phyloP scores from a whole-genome alignment of 495 filamentous ascomycete species.

The Aspergillus steynii region DNA sequence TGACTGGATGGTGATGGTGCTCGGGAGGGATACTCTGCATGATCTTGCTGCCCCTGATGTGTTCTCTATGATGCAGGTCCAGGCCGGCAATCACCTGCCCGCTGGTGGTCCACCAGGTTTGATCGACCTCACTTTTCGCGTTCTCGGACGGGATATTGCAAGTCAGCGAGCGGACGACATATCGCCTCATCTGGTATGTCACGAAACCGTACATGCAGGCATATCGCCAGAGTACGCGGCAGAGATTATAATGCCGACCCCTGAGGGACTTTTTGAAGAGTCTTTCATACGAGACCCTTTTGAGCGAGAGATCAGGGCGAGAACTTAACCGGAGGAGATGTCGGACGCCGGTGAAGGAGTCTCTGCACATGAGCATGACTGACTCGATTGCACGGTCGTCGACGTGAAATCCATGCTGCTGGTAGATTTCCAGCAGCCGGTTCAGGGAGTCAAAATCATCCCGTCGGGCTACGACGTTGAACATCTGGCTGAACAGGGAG shows the following conservation, averaged over 20 bases:
- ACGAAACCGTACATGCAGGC: slow-evolving; percentile 43
- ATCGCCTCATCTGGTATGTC: slow-evolving; percentile 35
- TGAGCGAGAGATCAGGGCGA: neutral
- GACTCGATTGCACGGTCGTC: slow-evolving; percentile 20
- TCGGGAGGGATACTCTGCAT: slow-evolving; percentile 28
- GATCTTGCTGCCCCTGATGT: slow-evolving; percentile 12
- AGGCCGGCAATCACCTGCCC: slow-evolving; percentile 45
- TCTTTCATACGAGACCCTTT: neutral
- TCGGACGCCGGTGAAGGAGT: slow-evolving; percentile 24
- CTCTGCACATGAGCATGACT: slow-evolving; percentile 25
- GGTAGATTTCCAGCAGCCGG: slow-evolving; percentile 31
- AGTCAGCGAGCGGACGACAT: slow-evolving; percentile 28
- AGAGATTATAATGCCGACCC: slow-evolving; percentile 39
- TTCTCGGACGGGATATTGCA: slow-evolving; percentile 21
- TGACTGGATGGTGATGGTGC: slow-evolving; percentile 31
- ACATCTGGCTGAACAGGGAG: slow-evolving; percentile 37
- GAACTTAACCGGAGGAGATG: slow-evolving; percentile 24
- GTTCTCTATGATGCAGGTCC: slow-evolving; percentile 21
- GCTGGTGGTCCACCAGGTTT: slow-evolving; percentile 27
- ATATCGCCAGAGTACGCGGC: slow-evolving; percentile 50
- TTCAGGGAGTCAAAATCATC: slow-evolving; percentile 26
- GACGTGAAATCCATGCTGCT: slow-evolving; percentile 23
- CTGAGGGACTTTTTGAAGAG: slow-evolving; percentile 29
- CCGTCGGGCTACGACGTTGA: slow-evolving; percentile 27
- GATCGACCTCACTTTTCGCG: slow-evolving; percentile 10